phyloP scores from a whole-genome alignment of 2,329 filamentous ascomycete genomes.

The Hymenoscyphus infarciens region DNA sequence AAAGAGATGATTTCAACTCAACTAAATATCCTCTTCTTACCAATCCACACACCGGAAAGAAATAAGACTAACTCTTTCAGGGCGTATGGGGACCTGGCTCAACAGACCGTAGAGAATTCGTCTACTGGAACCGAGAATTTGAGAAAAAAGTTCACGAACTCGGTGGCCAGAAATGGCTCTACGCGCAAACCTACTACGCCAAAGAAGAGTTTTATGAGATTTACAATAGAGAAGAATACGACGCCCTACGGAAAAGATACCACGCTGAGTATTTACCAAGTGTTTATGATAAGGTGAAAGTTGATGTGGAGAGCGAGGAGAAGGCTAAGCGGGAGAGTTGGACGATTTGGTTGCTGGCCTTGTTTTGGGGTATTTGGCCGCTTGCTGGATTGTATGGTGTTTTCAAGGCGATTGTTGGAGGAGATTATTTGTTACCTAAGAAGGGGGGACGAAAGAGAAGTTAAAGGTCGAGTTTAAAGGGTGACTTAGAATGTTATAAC shows the following conservation, averaged over 20 bases:
- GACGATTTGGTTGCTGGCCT: conserved; percentile 30
- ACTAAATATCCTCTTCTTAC: no score
- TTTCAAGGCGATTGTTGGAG: conserved; percentile 24
- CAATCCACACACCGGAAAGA: no score
- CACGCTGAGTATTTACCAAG: conserved; percentile 60
- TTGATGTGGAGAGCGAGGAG: conserved; percentile 43
- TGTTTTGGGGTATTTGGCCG: conserved; percentile 35
- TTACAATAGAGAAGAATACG: conserved; percentile 58
- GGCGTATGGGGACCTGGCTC: conserved; percentile 78
- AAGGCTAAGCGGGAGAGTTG: conserved; percentile 32
- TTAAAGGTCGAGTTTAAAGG: background rate
- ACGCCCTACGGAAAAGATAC: conserved; percentile 60
- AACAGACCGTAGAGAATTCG: conserved; percentile 50
- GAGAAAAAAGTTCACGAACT: conserved; percentile 66
- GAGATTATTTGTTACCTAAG: conserved; percentile 31
- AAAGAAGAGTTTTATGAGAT: conserved; percentile 64
- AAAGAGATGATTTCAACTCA: no score
- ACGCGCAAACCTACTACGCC: conserved; percentile 79
- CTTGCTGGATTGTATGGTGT: conserved; percentile 33
- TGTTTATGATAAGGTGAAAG: conserved; percentile 68
- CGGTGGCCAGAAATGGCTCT: conserved; percentile 80
- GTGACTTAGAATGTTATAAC: background rate
- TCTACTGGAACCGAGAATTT: conserved; percentile 65
- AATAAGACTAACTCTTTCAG: background rate
- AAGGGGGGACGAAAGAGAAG: conserved; percentile 2